Evolutionary conservation across 495 filamentous ascomycete species (phyloP).

Genomic region (Penicillium crystallinum): DNA sequence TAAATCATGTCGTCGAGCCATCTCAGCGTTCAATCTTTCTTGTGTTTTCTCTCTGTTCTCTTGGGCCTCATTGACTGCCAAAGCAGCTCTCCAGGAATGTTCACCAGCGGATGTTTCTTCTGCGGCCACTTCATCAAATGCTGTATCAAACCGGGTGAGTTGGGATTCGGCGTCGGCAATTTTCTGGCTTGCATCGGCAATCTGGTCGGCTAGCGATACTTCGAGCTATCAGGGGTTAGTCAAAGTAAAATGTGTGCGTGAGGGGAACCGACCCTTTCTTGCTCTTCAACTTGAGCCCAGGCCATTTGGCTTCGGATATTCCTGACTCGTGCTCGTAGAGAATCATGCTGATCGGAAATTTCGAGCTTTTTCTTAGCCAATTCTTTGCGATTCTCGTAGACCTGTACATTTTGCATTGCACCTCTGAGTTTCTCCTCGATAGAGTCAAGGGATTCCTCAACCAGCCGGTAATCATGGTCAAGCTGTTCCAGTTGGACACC

Average conservation of each 20-base stretch:
- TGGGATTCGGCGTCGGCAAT: constrained; percentile 40
- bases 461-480: constrained; percentile 81
- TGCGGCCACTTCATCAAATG: constrained; percentile 41
- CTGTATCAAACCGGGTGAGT: constrained; percentile 33
- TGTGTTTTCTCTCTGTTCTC: constrained; percentile 40
- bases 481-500: constrained; percentile 91
- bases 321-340: constrained; percentile 47
- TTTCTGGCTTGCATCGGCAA: constrained; percentile 31
- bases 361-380: constrained; percentile 50
- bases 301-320: constrained; percentile 56
- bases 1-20: constrained; percentile 37
- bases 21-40: constrained; percentile 32
- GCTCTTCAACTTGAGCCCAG: constrained; percentile 66
- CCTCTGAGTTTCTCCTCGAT: constrained; percentile 55
- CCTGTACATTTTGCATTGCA: constrained; percentile 44
- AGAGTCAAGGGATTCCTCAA: constrained; percentile 64
- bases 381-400: constrained; percentile 41
- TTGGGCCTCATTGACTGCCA: constrained; percentile 39
- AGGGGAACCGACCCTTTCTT: constrained; percentile 36
- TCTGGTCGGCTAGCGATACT: constrained; percentile 25
- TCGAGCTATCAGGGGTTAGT: constrained; percentile 1
- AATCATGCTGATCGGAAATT: constrained; percentile 52
- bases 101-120: constrained; percentile 50
- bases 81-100: constrained; percentile 48
- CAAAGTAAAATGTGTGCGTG: no score